Conservation (phyloP, 441 rosid genomes). For the Bocquillonia castaneifolia region DNA sequence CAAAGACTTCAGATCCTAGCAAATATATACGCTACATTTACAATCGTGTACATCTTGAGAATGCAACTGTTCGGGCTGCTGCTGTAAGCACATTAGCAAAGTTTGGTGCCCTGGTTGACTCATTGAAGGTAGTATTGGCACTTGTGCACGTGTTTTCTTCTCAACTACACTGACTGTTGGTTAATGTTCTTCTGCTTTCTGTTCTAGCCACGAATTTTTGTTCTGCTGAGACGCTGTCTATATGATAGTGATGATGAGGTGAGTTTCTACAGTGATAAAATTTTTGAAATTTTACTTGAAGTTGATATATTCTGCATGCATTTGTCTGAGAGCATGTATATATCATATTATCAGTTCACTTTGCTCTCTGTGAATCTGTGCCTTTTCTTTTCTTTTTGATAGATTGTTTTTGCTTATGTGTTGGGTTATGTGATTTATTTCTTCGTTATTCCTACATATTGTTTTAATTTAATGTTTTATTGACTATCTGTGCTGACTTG, state of each 20-base stretch:
- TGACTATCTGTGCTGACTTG: not conserved
- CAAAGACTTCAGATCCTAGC: constrained; percentile 92
- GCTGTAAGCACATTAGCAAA: constrained; percentile 95
- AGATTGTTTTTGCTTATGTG: not conserved
- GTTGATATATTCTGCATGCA: not conserved
- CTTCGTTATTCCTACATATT: not conserved
- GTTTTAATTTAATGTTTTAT: not conserved
- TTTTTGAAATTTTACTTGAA: not conserved
- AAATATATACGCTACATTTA: constrained; percentile 91
- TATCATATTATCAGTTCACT: not conserved
- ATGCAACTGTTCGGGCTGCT: constrained; percentile 94
- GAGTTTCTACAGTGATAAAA: constrained; percentile 22
- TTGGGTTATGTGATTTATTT: not conserved
- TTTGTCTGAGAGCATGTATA: constrained; percentile 1
- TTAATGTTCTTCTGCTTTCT: constrained; percentile 18
- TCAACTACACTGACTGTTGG: constrained; percentile 15
- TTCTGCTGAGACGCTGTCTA: constrained; percentile 86
- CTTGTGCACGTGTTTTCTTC: constrained; percentile 3
- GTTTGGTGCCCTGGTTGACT: constrained; percentile 87
- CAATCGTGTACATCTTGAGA: constrained; percentile 97
- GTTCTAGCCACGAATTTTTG: constrained; percentile 76
- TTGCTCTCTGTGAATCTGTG: not conserved
- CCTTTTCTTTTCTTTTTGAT: not conserved
- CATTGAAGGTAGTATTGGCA: constrained; percentile 59
- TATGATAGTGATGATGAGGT: constrained; percentile 98